A percentile compares a stretch with the other conserved stretches of the same genome.
Evolutionary conservation across 2,329 filamentous ascomycete species (phyloP).

Genomic region (Colletotrichum sp.): DNA sequence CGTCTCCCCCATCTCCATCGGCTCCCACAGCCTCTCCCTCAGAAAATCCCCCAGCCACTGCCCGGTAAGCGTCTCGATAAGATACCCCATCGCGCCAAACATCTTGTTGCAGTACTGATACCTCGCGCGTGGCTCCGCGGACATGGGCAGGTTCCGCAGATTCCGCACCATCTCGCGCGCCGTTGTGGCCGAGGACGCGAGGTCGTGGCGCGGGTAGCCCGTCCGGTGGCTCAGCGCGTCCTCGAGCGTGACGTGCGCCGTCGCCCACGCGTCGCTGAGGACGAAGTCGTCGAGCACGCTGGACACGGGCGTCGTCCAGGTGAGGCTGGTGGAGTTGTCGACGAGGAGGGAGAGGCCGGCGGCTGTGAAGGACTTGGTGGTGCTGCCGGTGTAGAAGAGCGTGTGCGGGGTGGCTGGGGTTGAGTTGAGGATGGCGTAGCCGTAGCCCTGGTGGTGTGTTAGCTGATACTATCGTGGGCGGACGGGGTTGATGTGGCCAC

Average conservation of each 20-base stretch:
- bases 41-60: conserved; percentile 44
- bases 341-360: conserved; percentile 55
- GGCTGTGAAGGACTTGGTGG: conserved; percentile 60
- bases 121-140: conserved; percentile 45
- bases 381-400: conserved; percentile 60
- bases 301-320: conserved; percentile 53
- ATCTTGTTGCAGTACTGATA: conserved; percentile 59
- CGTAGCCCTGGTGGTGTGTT: conserved; percentile 37
- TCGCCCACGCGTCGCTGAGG: conserved; percentile 49
- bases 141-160: conserved; percentile 49
- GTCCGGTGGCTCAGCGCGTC: conserved; percentile 59
- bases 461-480: neutral
- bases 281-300: conserved; percentile 58
- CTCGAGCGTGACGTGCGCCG: conserved; percentile 55
- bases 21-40: conserved; percentile 44
- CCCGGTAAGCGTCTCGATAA: conserved; percentile 48
- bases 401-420: conserved; percentile 49
- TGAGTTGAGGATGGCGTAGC: conserved; percentile 37
- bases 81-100: conserved; percentile 48
- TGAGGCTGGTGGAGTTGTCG: conserved; percentile 37
- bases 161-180: conserved; percentile 43
- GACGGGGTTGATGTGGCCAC: neutral
- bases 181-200: conserved; percentile 29
- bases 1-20: conserved; percentile 52
- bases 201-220: conserved; percentile 51